Evolutionary conservation across 208 protist species (phyloP).

Genomic region (Crithidia bombi): DNA sequence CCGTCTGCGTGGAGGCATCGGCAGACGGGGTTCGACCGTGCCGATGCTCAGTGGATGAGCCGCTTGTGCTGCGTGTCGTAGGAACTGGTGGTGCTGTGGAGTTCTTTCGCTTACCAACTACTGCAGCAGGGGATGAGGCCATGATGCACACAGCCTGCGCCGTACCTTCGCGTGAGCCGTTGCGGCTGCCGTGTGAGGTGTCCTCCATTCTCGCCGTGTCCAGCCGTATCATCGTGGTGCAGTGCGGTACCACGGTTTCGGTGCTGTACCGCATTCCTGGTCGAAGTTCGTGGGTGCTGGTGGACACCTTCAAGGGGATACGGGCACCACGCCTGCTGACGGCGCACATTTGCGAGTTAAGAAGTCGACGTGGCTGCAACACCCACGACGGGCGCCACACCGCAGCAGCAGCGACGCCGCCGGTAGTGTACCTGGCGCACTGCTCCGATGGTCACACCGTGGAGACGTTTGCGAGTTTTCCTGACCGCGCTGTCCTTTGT

Average conservation of each 20-base stretch:
- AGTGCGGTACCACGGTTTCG: constrained; percentile 56
- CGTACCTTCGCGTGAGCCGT: constrained; percentile 14
- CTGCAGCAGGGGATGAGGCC: not conserved
- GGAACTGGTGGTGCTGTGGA: constrained; percentile 26
- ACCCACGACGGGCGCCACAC: not conserved
- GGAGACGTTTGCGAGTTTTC: constrained; percentile 1
- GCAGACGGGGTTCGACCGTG: not conserved
- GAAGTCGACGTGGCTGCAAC: not conserved
- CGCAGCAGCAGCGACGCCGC: not conserved
- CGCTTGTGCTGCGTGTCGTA: constrained; percentile 16
- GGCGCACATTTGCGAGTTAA: constrained; percentile 30
- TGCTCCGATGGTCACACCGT: constrained; percentile 63
- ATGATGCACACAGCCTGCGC: not conserved
- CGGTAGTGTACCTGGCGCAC: constrained; percentile 48
- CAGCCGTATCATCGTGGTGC: constrained; percentile 35
- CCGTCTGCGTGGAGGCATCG: constrained; percentile 21
- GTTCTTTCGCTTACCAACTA: constrained; percentile 15
- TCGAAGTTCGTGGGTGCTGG: constrained; percentile 38
- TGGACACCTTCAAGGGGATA: constrained; percentile 49
- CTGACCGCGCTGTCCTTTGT: not conserved
- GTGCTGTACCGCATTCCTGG: constrained; percentile 36
- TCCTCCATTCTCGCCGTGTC: constrained; percentile 48
- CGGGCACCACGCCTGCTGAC: constrained; percentile 62
- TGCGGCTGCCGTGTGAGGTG: constrained; percentile 59
- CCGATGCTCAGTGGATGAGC: not conserved